Percentiles rank a stretch among this genome's conserved stretches.
phyloP scores from a whole-genome alignment of 495 filamentous ascomycete genomes.

The Ascodesmis nigricans region DNA sequence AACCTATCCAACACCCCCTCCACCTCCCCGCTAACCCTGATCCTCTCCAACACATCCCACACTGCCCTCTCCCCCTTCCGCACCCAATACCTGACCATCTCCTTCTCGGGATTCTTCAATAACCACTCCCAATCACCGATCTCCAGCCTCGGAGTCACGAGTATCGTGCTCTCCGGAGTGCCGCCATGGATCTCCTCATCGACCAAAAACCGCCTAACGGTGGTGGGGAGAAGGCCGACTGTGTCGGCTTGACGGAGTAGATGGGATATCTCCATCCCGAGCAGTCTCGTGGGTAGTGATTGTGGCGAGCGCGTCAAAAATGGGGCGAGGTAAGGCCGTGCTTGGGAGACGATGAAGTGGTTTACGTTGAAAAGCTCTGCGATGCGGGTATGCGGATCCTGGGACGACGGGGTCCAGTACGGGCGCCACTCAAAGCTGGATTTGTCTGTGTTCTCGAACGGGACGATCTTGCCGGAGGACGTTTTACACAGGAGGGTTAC shows the following conservation, averaged over 20 bases:
- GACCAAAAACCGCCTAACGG: conserved; percentile 55
- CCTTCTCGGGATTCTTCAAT: conserved; percentile 55
- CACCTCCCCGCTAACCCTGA: conserved; percentile 64
- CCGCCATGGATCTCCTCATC: conserved; percentile 73
- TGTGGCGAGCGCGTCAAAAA: conserved; percentile 59
- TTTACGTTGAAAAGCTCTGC: conserved; percentile 88
- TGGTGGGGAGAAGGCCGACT: conserved; percentile 43
- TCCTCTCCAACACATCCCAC: conserved; percentile 73
- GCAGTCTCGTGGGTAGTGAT: no score
- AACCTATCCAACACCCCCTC: conserved; percentile 69
- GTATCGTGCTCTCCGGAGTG: conserved; percentile 61
- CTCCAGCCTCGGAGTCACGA: conserved; percentile 60
- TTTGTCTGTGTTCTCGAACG: conserved; percentile 55
- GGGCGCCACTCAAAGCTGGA: conserved; percentile 45
- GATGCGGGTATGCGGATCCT: conserved; percentile 62
- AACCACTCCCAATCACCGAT: conserved; percentile 49
- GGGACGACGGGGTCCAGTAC: conserved; percentile 43
- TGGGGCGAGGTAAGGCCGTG: conserved; percentile 59
- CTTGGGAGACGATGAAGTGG: conserved; percentile 64
- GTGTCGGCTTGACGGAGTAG: conserved; percentile 63
- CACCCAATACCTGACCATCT: conserved; percentile 68
- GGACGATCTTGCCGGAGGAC: conserved; percentile 49
- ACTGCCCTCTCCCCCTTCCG: conserved; percentile 63
- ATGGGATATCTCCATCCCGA: conserved; percentile 60
- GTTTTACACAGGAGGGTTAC: conserved; percentile 47